A percentile compares a stretch with the other conserved stretches of the same genome.
Conservation (phyloP, 306 rosid genomes). For the Ceratonia siliqua region DNA sequence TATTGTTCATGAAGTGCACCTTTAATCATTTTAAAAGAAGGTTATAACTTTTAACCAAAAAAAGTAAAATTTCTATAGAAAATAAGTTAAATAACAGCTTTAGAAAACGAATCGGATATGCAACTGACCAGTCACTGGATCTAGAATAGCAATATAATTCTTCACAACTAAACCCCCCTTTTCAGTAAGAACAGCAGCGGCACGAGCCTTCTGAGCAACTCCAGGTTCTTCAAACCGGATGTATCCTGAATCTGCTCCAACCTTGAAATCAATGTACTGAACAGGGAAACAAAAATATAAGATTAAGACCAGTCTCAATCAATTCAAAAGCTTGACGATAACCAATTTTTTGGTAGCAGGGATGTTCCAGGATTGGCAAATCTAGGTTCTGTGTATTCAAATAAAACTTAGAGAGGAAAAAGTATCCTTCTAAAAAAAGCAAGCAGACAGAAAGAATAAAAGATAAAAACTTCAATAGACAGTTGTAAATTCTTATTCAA, state of each 20-base stretch:
- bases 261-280: constrained; percentile 80
- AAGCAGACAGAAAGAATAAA: background rate
- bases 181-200: constrained; percentile 78
- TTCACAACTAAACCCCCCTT: constrained; percentile 75
- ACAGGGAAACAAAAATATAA: constrained; percentile 12
- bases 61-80: background rate
- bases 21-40: background rate
- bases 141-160: constrained; percentile 66
- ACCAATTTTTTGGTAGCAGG: background rate
- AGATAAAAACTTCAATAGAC: background rate
- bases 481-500: background rate
- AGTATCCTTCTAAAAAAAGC: background rate
- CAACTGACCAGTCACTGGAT: constrained; percentile 75
- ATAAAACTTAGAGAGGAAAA: background rate
- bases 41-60: background rate
- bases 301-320: constrained; percentile 21
- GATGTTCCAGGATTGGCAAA: background rate
- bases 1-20: background rate
- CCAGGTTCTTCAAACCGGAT: constrained; percentile 80
- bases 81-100: background rate
- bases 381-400: background rate
- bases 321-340: constrained; percentile 12
- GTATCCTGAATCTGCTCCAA: constrained; percentile 83
- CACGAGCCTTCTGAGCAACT: constrained; percentile 88
- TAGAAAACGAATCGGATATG: background rate